phyloP scores from a whole-genome alignment of 768 basidiomycete genomes.

The Rhodotorula babjevae region DNA sequence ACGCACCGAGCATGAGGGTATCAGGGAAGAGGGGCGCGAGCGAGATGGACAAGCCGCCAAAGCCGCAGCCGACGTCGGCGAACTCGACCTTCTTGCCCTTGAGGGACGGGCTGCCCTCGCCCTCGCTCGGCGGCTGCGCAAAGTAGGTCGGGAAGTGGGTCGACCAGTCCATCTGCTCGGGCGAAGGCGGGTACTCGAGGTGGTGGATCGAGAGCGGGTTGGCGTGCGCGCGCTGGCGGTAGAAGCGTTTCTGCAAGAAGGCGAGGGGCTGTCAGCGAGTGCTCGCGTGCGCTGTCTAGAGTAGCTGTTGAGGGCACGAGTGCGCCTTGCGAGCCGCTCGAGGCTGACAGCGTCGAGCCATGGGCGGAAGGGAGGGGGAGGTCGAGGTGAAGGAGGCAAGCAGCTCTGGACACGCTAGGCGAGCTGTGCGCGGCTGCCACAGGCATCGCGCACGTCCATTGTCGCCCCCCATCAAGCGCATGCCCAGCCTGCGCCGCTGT shows the following conservation, averaged over 20 bases:
- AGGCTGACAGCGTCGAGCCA: too few relatives aligned
- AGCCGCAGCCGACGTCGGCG: slow-evolving; percentile 96
- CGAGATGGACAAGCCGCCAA: slow-evolving; percentile 84
- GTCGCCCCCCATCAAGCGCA: too few relatives aligned
- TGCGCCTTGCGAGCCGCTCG: too few relatives aligned
- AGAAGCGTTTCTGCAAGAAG: slow-evolving; percentile 50
- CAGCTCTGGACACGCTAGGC: too few relatives aligned
- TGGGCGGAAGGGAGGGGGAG: too few relatives aligned
- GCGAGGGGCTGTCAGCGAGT: not conserved
- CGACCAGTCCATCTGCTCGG: slow-evolving; percentile 72
- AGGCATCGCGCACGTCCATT: too few relatives aligned
- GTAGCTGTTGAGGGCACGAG: too few relatives aligned
- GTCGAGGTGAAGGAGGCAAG: too few relatives aligned
- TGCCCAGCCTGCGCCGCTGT: too few relatives aligned
- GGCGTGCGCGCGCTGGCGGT: slow-evolving; percentile 55
- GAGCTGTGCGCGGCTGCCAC: too few relatives aligned
- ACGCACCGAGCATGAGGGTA: slow-evolving; percentile 82
- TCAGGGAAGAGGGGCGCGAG: slow-evolving; percentile 88
- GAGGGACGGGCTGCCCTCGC: slow-evolving; percentile 43
- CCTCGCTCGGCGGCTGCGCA: slow-evolving; percentile 22
- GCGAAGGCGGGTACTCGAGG: slow-evolving; percentile 77
- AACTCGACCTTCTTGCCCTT: slow-evolving; percentile 72
- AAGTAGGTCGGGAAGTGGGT: slow-evolving; percentile 72
- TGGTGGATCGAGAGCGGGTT: slow-evolving; percentile 59
- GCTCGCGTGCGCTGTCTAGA: too few relatives aligned